These are phyloP conservation scores for Neonectria faginata DNA, from an alignment of 2,329 filamentous ascomycete species.

Conservation along the genomic window DNA sequence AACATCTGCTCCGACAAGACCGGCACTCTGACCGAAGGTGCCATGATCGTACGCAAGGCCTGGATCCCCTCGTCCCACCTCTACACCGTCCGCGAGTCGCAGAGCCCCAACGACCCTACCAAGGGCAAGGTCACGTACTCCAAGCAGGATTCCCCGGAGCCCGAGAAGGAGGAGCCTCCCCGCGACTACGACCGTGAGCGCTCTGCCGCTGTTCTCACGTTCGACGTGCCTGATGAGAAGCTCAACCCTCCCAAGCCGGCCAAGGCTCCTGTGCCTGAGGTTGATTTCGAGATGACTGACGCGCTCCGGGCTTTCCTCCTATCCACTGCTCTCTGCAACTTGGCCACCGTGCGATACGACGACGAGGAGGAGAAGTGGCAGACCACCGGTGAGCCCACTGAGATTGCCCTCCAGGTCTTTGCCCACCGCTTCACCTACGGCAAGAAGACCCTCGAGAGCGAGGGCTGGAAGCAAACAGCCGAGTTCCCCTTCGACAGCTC, in stretches of 20 bases:
- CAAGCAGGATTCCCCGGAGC: slow-evolving; percentile 49
- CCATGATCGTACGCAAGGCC: slow-evolving; percentile 76
- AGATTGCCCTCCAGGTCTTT: slow-evolving; percentile 82
- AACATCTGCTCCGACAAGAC: slow-evolving; percentile 82
- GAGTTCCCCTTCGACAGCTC: slow-evolving; percentile 85
- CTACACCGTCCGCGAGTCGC: slow-evolving; percentile 71
- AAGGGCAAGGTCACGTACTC: slow-evolving; percentile 65
- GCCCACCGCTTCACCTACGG: slow-evolving; percentile 74
- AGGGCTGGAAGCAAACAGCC: slow-evolving; percentile 72
- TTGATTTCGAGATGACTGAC: slow-evolving; percentile 61
- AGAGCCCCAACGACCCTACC: slow-evolving; percentile 71
- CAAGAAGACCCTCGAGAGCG: slow-evolving; percentile 63
- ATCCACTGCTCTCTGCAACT: slow-evolving; percentile 73
- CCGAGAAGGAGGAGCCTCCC: slow-evolving; percentile 54
- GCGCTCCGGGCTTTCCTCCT: slow-evolving; percentile 64
- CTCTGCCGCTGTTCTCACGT: slow-evolving; percentile 69
- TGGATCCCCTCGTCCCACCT: slow-evolving; percentile 70
- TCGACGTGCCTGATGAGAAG: slow-evolving; percentile 71
- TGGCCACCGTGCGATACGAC: slow-evolving; percentile 68
- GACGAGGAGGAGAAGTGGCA: slow-evolving; percentile 70
- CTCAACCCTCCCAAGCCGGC: slow-evolving; percentile 52
- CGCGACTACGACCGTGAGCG: slow-evolving; percentile 71
- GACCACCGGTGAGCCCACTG: slow-evolving; percentile 77
- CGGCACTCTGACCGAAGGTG: slow-evolving; percentile 75
- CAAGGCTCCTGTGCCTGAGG: slow-evolving; percentile 46